These are phyloP conservation scores for Lasiodiplodia sp. DNA, from an alignment of 2,329 filamentous ascomycete species.

Conservation along the genomic window DNA sequence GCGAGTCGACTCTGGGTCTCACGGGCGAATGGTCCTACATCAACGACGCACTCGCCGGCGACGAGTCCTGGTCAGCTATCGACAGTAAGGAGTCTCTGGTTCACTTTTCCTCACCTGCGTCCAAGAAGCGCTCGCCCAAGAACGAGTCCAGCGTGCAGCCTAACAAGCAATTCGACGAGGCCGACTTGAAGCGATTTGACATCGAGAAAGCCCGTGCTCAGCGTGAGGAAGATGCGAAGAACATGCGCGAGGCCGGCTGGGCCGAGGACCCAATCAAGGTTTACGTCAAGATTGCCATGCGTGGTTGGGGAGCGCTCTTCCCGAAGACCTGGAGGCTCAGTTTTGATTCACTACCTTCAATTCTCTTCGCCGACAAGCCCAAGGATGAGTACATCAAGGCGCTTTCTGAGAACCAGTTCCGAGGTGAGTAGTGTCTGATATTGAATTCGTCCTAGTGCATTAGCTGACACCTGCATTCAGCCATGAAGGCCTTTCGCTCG, in stretches of 20 bases:
- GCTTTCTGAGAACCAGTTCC: conserved; percentile 52
- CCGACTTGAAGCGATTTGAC: conserved; percentile 37
- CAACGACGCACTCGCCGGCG: background rate
- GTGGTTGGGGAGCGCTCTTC: conserved; percentile 64
- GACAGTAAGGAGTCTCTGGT: background rate
- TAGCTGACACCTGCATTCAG: conserved; percentile 39
- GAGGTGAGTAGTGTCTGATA: conserved; percentile 45
- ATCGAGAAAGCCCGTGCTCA: conserved; percentile 37
- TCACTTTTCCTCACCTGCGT: background rate
- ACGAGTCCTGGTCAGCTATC: background rate
- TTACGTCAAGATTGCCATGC: conserved; percentile 61
- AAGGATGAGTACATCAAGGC: conserved; percentile 57
- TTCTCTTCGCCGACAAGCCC: conserved; percentile 56
- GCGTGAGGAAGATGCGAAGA: conserved; percentile 38
- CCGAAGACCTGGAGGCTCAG: conserved; percentile 61
- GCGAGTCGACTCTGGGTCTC: background rate
- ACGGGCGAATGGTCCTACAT: conserved; percentile 5
- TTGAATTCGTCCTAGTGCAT: background rate
- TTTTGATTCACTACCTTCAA: conserved; percentile 61
- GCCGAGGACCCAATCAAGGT: conserved; percentile 60
- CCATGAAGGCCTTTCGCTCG: conserved; percentile 58
- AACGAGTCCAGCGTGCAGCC: conserved; percentile 10
- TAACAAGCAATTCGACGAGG: conserved; percentile 33
- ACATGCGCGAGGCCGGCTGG: conserved; percentile 56
- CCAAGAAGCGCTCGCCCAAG: background rate